Conservation (phyloP, 305 asterid genomes). For the Lippia alba region DNA sequence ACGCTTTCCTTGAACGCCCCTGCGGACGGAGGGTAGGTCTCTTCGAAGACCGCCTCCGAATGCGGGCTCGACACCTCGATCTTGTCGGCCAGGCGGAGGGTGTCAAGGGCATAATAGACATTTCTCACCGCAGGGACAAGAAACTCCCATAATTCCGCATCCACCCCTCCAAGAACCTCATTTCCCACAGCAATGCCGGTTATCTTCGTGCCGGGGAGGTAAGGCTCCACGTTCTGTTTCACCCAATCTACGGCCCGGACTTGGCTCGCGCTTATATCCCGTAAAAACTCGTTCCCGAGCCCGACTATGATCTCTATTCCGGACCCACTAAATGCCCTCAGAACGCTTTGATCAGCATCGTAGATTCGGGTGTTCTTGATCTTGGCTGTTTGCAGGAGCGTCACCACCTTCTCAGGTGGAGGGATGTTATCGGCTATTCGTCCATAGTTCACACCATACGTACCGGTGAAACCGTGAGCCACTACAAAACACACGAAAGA, state of each 20-base stretch:
- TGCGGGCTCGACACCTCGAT: constrained; percentile 66
- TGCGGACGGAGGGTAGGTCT: constrained; percentile 60
- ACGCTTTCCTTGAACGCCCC: constrained; percentile 58
- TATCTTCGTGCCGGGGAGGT: constrained; percentile 48
- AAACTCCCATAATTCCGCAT: constrained; percentile 55
- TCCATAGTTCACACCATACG: constrained; percentile 61
- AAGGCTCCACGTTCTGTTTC: constrained; percentile 52
- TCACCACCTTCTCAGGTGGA: constrained; percentile 56
- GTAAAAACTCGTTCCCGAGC: constrained; percentile 44
- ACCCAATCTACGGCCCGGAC: constrained; percentile 57
- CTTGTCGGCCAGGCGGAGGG: constrained; percentile 35
- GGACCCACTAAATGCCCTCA: constrained; percentile 49
- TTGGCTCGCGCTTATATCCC: constrained; percentile 44
- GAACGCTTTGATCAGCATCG: constrained; percentile 49
- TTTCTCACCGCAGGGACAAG: constrained; percentile 56
- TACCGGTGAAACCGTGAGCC: constrained; percentile 52
- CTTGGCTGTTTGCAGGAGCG: constrained; percentile 54
- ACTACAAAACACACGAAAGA: background rate
- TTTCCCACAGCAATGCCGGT: constrained; percentile 64
- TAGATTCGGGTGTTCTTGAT: constrained; percentile 58
- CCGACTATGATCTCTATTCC: constrained; percentile 59
- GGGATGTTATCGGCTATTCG: constrained; percentile 59
- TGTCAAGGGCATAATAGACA: constrained; percentile 50
- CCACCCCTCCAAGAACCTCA: constrained; percentile 52
- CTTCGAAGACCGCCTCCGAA: constrained; percentile 55